phyloP scores from a whole-genome alignment of 2,329 filamentous ascomycete species.

The Pyricularia sp. region DNA sequence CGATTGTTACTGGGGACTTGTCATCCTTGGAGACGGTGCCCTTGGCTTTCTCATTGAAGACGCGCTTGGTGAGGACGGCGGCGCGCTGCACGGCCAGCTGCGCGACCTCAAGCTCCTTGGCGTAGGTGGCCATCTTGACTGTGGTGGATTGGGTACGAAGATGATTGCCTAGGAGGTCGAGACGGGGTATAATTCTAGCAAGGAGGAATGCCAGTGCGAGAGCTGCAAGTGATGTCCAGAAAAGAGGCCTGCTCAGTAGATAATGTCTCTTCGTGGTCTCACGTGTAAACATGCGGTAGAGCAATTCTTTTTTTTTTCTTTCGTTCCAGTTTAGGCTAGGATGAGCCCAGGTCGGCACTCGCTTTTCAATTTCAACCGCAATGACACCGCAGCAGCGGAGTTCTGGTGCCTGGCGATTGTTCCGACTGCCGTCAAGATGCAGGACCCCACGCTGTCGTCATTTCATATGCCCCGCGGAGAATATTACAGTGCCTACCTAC shows the following conservation, averaged over 20 bases:
- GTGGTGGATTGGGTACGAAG: conserved; percentile 7
- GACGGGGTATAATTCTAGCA: conserved; percentile 11
- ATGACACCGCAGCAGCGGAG: neutral
- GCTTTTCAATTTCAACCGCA: neutral
- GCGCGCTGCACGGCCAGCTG: conserved; percentile 83
- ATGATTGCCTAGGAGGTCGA: conserved; percentile 10
- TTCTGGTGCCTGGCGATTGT: neutral
- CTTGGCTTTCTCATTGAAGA: conserved; percentile 76
- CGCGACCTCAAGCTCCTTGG: conserved; percentile 71
- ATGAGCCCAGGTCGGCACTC: neutral
- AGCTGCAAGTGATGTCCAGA: conserved; percentile 3
- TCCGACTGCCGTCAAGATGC: neutral
- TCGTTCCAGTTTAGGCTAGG: neutral
- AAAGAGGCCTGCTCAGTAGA: neutral
- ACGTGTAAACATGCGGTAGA: neutral
- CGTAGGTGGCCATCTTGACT: conserved; percentile 56
- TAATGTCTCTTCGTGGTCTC: neutral
- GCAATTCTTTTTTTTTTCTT: neutral
- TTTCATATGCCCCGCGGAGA: neutral
- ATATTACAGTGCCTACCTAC: neutral
- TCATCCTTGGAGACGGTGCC: conserved; percentile 92
- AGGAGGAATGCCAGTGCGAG: conserved; percentile 14
- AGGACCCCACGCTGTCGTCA: neutral
- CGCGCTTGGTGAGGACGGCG: conserved; percentile 40
- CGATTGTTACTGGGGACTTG: conserved; percentile 93